Evolutionary conservation across 805 yeast genomes (phyloP).

Genomic region (Starmera amethionina): DNA sequence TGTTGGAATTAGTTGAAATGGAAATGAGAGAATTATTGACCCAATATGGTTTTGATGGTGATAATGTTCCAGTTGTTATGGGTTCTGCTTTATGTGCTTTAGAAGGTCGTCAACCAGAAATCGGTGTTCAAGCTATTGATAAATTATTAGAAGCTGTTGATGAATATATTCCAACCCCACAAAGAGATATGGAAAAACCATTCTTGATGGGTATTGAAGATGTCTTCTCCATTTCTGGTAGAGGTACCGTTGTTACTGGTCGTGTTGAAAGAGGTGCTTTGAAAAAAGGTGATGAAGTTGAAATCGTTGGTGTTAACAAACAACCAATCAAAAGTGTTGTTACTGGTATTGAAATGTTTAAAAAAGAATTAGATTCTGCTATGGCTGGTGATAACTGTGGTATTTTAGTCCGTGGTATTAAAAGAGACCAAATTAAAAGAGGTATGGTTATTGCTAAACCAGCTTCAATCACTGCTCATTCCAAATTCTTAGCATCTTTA

Average conservation of each 20-base stretch:
- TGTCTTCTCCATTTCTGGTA: slow-evolving; percentile 96
- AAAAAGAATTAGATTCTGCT: slow-evolving; percentile 95
- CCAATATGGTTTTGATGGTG: slow-evolving; percentile 96
- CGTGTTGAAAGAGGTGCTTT: slow-evolving; percentile 97
- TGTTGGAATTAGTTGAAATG: slow-evolving; percentile 99
- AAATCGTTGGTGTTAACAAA: slow-evolving; percentile 87
- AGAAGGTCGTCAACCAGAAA: slow-evolving; percentile 80
- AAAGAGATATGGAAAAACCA: slow-evolving; percentile 91
- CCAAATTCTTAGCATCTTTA: slow-evolving; percentile 86
- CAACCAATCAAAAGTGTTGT: slow-evolving; percentile 87
- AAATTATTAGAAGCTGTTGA: slow-evolving; percentile 89
- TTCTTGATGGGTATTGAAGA: slow-evolving; percentile 97
- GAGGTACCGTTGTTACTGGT: slow-evolving; percentile 99
- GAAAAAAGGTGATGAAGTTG: slow-evolving; percentile 97
- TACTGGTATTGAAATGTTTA: slow-evolving; percentile 99
- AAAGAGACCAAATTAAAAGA: slow-evolving; percentile 93
- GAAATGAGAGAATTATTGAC: slow-evolving; percentile 96
- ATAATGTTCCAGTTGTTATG: slow-evolving; percentile 94
- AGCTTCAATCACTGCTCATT: slow-evolving; percentile 85
- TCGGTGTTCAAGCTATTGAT: slow-evolving; percentile 77
- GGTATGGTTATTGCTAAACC: slow-evolving; percentile 98
- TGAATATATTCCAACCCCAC: slow-evolving; percentile 91
- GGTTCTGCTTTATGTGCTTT: slow-evolving; percentile 98
- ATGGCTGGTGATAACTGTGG: slow-evolving; percentile 99
- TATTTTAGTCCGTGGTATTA: slow-evolving; percentile 92